A percentile compares a stretch with the other conserved stretches of the same genome.
These are phyloP conservation scores for Penicillium sp. DNA, from an alignment of 2,329 filamentous ascomycete genomes.

Conservation along the genomic window DNA sequence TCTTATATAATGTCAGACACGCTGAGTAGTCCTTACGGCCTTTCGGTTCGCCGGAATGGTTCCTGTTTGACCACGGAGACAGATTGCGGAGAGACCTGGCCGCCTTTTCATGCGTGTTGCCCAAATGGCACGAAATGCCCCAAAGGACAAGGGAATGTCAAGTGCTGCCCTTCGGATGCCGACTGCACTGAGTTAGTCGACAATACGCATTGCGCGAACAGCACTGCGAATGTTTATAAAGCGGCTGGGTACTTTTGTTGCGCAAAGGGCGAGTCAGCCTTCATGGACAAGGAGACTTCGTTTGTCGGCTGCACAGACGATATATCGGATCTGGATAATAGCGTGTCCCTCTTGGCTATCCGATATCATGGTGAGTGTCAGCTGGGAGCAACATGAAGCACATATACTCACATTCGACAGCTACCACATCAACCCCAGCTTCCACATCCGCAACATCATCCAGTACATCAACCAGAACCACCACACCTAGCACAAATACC, in stretches of 20 bases:
- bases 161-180: slow-evolving; percentile 19
- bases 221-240: slow-evolving; percentile 23
- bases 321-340: slow-evolving; percentile 1
- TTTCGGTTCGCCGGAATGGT: slow-evolving; percentile 20
- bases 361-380: slow-evolving; percentile 2
- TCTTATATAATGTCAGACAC: slow-evolving; percentile 3
- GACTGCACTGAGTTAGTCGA: slow-evolving; percentile 17
- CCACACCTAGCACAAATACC: background rate
- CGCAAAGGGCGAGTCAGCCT: slow-evolving; percentile 11
- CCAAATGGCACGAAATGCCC: slow-evolving; percentile 18
- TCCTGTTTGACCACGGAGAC: slow-evolving; percentile 18
- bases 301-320: slow-evolving; percentile 19
- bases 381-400: background rate
- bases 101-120: slow-evolving; percentile 21
- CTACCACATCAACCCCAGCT: background rate
- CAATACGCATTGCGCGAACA: slow-evolving; percentile 23
- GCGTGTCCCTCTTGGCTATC: slow-evolving; percentile 1
- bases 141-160: slow-evolving; percentile 11
- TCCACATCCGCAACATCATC: background rate
- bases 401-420: background rate
- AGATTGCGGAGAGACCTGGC: slow-evolving; percentile 24
- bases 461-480: background rate
- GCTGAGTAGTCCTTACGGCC: slow-evolving; percentile 6
- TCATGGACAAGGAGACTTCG: slow-evolving; percentile 3
- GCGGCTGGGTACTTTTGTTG: slow-evolving; percentile 28